Conservation (phyloP, 2,329 filamentous ascomycete species). For the Apiospora kogelbergensis region DNA sequence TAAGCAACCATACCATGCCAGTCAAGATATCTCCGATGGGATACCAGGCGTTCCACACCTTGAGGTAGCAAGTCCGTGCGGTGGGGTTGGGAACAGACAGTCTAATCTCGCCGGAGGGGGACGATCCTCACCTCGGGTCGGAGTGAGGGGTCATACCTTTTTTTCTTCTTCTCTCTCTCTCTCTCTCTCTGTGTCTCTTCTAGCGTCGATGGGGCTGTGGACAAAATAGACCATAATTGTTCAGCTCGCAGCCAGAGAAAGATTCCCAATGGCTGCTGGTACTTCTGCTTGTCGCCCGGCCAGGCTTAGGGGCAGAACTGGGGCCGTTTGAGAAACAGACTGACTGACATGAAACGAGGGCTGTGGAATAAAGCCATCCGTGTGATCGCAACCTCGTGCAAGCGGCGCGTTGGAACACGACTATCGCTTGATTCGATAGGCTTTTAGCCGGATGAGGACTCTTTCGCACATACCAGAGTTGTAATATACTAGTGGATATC, state of each 20-base stretch:
- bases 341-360: neutral
- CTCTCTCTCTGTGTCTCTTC: too few relatives aligned
- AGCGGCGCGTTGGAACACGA: neutral
- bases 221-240: neutral
- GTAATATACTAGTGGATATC: neutral
- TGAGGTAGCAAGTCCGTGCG: neutral
- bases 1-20: too few relatives aligned
- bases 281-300: neutral
- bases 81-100: neutral
- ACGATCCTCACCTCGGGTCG: constrained; percentile 2
- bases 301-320: neutral
- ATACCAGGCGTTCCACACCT: neutral
- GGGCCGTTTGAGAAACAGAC: neutral
- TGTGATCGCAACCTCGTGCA: neutral
- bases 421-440: neutral
- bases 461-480: neutral
- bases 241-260: neutral
- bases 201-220: neutral
- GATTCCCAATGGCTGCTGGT: neutral
- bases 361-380: neutral
- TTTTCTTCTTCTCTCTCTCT: neutral
- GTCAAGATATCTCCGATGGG: neutral
- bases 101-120: neutral
- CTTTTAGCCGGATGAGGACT: neutral
- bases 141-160: neutral